phyloP scores from a whole-genome alignment of 192 early-diverging fungal species.

The Entomortierella beljakovae region DNA sequence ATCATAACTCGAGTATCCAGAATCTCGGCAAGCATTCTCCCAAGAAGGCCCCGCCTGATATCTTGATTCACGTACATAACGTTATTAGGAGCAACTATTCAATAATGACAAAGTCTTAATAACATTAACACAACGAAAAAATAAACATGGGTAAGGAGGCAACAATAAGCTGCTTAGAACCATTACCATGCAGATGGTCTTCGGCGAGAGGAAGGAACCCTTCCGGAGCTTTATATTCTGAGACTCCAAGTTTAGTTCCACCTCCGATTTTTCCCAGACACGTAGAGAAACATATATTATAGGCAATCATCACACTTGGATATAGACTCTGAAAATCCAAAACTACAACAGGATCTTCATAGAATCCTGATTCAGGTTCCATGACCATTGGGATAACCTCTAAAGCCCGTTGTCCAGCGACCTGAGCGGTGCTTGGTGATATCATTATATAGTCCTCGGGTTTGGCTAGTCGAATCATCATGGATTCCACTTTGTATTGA shows the following conservation, averaged over 20 bases:
- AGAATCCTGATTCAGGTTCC: slow-evolving; percentile 88
- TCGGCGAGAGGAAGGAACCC: slow-evolving; percentile 72
- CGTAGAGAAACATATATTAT: slow-evolving; percentile 96
- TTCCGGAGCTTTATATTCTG: slow-evolving; percentile 66
- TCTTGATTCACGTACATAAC: slow-evolving; percentile 86
- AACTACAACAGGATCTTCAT: slow-evolving; percentile 86
- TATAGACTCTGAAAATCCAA: slow-evolving; percentile 96
- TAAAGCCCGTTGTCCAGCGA: slow-evolving; percentile 76
- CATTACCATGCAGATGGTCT: slow-evolving; percentile 74
- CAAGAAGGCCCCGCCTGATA: slow-evolving; percentile 83
- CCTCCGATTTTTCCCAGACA: slow-evolving; percentile 78
- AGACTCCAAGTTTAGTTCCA: slow-evolving; percentile 71
- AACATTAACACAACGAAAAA: not conserved
- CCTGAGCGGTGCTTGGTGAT: slow-evolving; percentile 81
- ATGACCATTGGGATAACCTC: slow-evolving; percentile 92
- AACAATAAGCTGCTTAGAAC: slow-evolving; percentile 7
- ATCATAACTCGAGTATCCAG: slow-evolving; percentile 93
- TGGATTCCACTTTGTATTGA: slow-evolving; percentile 92
- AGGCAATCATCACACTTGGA: slow-evolving; percentile 96
- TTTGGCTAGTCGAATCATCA: slow-evolving; percentile 77
- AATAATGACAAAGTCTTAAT: not conserved
- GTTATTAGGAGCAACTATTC: slow-evolving; percentile 81
- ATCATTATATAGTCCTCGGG: slow-evolving; percentile 85
- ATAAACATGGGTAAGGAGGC: not conserved
- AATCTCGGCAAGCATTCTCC: slow-evolving; percentile 87